phyloP scores from a whole-genome alignment of 495 filamentous ascomycete species.

The Hypoxylon rickii region DNA sequence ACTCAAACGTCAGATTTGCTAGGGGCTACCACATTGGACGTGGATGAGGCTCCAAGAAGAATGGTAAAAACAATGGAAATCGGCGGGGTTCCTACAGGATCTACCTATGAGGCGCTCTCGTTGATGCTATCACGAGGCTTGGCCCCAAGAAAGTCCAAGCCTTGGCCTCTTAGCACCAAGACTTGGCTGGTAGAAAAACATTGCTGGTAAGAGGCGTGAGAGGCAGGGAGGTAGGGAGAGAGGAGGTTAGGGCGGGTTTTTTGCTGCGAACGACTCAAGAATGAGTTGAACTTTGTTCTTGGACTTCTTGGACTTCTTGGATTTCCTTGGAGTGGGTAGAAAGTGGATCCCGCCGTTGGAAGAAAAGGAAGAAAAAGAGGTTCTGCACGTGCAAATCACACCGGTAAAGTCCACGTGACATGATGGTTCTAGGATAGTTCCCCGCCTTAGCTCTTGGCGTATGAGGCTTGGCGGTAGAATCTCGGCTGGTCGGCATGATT shows the following conservation, averaged over 20 bases:
- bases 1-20: conserved; percentile 24
- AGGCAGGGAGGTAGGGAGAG: conserved; percentile 1
- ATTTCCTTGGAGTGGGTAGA: no score
- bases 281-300: conserved; percentile 3
- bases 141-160: conserved; percentile 19
- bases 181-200: conserved; percentile 15
- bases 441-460: conserved; percentile 13
- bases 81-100: conserved; percentile 5
- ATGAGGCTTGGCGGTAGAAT: conserved; percentile 23
- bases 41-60: conserved; percentile 26
- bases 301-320: neutral
- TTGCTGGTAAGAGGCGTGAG: conserved; percentile 7
- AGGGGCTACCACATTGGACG: conserved; percentile 3
- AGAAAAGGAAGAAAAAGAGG: neutral
- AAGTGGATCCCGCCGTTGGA: conserved; percentile 1
- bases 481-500: conserved; percentile 27
- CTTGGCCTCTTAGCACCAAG: conserved; percentile 29
- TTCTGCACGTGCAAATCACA: conserved; percentile 11
- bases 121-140: conserved; percentile 10
- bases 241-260: neutral
- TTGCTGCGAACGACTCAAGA: neutral
- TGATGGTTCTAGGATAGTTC: neutral
- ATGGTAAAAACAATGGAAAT: conserved; percentile 14
- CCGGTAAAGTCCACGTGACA: conserved; percentile 20
- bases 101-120: neutral